Evolutionary conservation across 306 rosid genomes (phyloP).

Genomic region (Prunus mume): DNA sequence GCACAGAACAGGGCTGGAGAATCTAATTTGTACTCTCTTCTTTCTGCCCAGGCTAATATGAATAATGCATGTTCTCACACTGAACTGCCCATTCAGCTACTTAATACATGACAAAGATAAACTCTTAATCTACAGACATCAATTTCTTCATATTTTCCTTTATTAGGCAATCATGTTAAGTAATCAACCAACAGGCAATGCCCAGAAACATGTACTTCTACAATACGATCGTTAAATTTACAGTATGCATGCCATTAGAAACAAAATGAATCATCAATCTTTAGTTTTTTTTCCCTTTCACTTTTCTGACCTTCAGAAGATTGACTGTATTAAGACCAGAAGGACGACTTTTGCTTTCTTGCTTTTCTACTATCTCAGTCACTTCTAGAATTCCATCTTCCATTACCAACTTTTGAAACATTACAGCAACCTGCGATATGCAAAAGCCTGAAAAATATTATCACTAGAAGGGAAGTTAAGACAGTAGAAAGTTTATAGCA

Average conservation of each 20-base stretch:
- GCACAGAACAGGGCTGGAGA: background rate
- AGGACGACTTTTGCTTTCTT: conserved; percentile 86
- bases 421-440: conserved; percentile 61
- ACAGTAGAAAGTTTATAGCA: conserved; percentile 20
- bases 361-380: conserved; percentile 76
- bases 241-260: background rate
- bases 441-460: conserved; percentile 20
- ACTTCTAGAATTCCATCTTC: conserved; percentile 76
- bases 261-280: conserved; percentile 13
- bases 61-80: background rate
- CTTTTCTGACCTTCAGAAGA: conserved; percentile 76
- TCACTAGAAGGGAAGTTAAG: conserved; percentile 11
- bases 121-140: background rate
- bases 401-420: conserved; percentile 76
- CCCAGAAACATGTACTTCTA: background rate
- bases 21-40: background rate
- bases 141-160: background rate
- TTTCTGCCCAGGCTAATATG: background rate
- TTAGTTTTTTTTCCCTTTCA: conserved; percentile 1
- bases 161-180: background rate
- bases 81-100: background rate
- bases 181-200: background rate
- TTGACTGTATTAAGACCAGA: conserved; percentile 94
- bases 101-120: background rate
- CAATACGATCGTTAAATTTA: background rate